phyloP scores from a whole-genome alignment of 2,329 filamentous ascomycete species.

The Beauveria brongniartii region DNA sequence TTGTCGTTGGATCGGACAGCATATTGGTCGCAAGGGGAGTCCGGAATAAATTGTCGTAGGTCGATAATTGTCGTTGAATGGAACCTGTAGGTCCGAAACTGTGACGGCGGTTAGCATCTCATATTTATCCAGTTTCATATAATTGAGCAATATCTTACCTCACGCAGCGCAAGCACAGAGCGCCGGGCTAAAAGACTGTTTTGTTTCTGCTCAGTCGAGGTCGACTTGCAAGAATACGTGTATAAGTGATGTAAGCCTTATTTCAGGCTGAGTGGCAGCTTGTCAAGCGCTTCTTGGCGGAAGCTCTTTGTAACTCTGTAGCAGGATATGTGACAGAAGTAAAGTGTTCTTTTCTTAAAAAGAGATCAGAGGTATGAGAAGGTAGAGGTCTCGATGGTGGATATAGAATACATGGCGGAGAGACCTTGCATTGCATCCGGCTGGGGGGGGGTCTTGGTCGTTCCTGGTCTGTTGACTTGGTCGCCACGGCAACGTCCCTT shows the following conservation, averaged over 20 bases:
- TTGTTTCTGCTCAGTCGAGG: slow-evolving; percentile 40
- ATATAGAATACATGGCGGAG: slow-evolving; percentile 16
- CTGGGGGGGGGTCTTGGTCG: slow-evolving; percentile 16
- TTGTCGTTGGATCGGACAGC: slow-evolving; percentile 69
- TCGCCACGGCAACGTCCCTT: slow-evolving; percentile 25
- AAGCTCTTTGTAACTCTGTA: slow-evolving; percentile 11
- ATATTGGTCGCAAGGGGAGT: slow-evolving; percentile 64
- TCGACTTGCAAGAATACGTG: slow-evolving; percentile 27
- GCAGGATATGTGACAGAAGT: slow-evolving; percentile 11
- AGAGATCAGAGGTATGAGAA: slow-evolving; percentile 8
- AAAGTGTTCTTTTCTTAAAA: slow-evolving; percentile 12
- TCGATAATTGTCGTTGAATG: slow-evolving; percentile 38
- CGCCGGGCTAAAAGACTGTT: slow-evolving; percentile 55
- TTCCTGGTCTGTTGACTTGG: slow-evolving; percentile 22
- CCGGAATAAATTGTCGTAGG: slow-evolving; percentile 51
- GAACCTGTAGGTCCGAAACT: slow-evolving; percentile 44
- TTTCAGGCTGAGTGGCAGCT: slow-evolving; percentile 23
- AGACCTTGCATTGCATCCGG: slow-evolving; percentile 15
- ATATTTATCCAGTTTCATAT: slow-evolving; percentile 1
- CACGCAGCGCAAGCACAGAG: slow-evolving; percentile 76
- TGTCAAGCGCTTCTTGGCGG: slow-evolving; percentile 7
- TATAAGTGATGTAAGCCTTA: slow-evolving; percentile 20
- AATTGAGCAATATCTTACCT: slow-evolving; percentile 44
- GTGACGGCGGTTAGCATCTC: slow-evolving; percentile 20
- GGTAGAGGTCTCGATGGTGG: slow-evolving; percentile 16